Evolutionary conservation across 768 basidiomycete species (phyloP).

Genomic region (Boletus reticulatus): DNA sequence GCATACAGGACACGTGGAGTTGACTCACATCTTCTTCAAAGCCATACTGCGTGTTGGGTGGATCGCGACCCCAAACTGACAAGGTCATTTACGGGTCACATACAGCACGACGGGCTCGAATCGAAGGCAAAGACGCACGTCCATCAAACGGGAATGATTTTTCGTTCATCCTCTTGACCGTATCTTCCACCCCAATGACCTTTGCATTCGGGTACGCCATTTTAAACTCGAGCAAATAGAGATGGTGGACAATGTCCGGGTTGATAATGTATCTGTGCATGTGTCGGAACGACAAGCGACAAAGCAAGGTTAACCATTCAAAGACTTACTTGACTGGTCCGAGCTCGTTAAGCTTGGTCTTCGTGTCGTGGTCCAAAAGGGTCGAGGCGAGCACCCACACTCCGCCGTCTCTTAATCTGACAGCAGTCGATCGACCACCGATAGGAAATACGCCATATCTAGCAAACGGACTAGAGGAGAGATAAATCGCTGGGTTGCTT

Average conservation of each 20-base stretch:
- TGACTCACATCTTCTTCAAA: slow-evolving; percentile 65
- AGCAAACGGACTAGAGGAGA: slow-evolving; percentile 54
- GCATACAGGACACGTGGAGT: not conserved
- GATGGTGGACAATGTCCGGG: slow-evolving; percentile 55
- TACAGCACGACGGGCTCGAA: not conserved
- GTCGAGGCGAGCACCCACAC: slow-evolving; percentile 87
- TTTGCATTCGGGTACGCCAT: slow-evolving; percentile 70
- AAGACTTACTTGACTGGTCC: slow-evolving; percentile 61
- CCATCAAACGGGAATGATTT: slow-evolving; percentile 60
- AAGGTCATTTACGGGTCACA: not conserved
- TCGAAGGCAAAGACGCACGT: slow-evolving; percentile 38
- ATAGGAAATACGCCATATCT: slow-evolving; percentile 68
- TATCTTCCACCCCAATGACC: slow-evolving; percentile 64
- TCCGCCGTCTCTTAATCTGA: slow-evolving; percentile 62
- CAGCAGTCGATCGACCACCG: slow-evolving; percentile 82
- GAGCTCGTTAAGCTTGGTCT: slow-evolving; percentile 55
- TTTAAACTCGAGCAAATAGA: slow-evolving; percentile 64
- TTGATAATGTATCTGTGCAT: slow-evolving; percentile 53
- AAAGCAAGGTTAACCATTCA: not conserved
- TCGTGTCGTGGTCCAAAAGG: slow-evolving; percentile 64
- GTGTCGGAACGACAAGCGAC: not conserved
- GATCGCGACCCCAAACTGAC: slow-evolving; percentile 61
- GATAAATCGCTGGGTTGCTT: slow-evolving; percentile 4
- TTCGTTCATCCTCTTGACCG: slow-evolving; percentile 48
- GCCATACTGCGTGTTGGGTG: slow-evolving; percentile 64